Conservation (phyloP, 768 basidiomycete genomes). For the Mrakia gelida region DNA sequence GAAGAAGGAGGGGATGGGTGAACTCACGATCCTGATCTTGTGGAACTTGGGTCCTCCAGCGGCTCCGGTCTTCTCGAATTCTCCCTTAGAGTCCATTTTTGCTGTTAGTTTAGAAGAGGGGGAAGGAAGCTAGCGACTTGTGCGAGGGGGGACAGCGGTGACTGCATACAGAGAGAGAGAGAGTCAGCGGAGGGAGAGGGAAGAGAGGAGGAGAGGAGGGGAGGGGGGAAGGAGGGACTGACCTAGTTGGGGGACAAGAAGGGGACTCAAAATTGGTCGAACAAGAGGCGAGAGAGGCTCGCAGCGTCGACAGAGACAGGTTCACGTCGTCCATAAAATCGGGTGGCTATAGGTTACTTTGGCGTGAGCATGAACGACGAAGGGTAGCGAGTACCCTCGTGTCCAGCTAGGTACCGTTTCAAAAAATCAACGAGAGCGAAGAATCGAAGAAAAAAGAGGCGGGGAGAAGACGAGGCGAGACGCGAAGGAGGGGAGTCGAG, state of each 20-base stretch:
- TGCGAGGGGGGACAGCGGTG: conserved; percentile 31
- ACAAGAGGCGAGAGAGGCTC: too few relatives aligned
- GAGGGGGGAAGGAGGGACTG: conserved; percentile 7
- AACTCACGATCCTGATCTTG: conserved; percentile 80
- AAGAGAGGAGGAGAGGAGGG: too few relatives aligned
- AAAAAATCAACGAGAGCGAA: neutral
- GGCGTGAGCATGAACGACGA: neutral
- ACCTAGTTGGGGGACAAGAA: conserved; percentile 14
- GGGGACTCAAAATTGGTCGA: neutral
- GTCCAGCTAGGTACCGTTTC: too few relatives aligned
- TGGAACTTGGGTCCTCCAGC: conserved; percentile 90
- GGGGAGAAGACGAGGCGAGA: neutral
- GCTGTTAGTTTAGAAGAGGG: neutral
- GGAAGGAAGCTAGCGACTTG: conserved; percentile 30
- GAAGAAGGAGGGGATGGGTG: neutral
- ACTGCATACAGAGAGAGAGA: neutral
- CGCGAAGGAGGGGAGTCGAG: neutral
- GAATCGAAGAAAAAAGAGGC: neutral
- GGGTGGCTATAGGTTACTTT: neutral
- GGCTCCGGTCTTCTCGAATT: conserved; percentile 77
- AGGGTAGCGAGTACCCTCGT: neutral
- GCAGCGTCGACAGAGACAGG: too few relatives aligned
- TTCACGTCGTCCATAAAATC: neutral
- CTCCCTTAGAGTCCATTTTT: conserved; percentile 54
- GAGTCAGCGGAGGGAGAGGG: neutral